phyloP scores from a whole-genome alignment of 192 early-diverging fungal genomes.

The Chytriomyces confervae region DNA sequence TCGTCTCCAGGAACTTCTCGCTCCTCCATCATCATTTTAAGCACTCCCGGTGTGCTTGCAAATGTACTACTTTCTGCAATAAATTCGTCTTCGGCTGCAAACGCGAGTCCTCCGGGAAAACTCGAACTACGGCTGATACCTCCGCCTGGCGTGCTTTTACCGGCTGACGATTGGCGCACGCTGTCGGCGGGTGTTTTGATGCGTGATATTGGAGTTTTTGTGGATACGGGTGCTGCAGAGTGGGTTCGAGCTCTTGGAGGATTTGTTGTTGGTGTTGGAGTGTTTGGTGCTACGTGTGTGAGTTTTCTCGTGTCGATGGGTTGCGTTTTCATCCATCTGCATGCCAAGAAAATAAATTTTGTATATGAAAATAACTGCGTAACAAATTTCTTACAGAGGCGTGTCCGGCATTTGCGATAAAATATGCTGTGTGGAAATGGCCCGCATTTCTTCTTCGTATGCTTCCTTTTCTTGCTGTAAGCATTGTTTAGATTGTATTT shows the following conservation, averaged over 20 bases:
- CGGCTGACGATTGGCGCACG: neutral
- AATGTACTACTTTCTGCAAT: neutral
- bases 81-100: neutral
- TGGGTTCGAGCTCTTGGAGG: neutral
- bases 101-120: neutral
- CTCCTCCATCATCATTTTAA: neutral
- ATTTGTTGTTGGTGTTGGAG: neutral
- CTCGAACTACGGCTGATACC: neutral
- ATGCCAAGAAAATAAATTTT: neutral
- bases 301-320: too few relatives aligned
- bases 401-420: slow-evolving; percentile 29
- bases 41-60: neutral
- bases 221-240: neutral
- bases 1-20: too few relatives aligned
- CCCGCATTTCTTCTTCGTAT: slow-evolving; percentile 24
- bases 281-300: neutral
- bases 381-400: neutral
- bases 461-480: slow-evolving; percentile 7
- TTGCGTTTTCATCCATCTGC: neutral
- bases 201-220: neutral
- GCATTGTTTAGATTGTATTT: too few relatives aligned
- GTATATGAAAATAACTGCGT: neutral
- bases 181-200: slow-evolving; percentile 17
- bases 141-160: neutral
- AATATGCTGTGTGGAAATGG: slow-evolving; percentile 3